Conservation (phyloP, 495 filamentous ascomycete genomes). For the Neurospora tetrasperma region DNA sequence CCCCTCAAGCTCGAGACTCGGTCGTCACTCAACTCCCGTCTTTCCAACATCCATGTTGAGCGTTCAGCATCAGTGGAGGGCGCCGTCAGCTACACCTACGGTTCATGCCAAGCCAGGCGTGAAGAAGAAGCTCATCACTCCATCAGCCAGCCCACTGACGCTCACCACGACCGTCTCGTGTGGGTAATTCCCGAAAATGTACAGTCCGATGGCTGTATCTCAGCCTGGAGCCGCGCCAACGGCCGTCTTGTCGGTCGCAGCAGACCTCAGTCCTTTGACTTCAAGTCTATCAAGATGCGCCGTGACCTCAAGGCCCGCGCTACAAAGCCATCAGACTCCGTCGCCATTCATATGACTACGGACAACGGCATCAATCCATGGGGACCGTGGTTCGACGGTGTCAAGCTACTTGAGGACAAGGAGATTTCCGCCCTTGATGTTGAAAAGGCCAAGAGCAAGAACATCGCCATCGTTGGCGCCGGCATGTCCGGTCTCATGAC, state of each 20-base stretch:
- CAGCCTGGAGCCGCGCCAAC: conserved; percentile 35
- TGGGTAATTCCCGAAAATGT: conserved; percentile 44
- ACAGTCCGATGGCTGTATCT: conserved; percentile 37
- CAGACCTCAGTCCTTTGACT: conserved; percentile 22
- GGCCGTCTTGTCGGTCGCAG: conserved; percentile 35
- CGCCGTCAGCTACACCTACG: conserved; percentile 32
- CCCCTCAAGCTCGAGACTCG: conserved; percentile 30
- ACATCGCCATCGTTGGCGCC: conserved; percentile 54
- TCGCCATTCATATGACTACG: conserved; percentile 34
- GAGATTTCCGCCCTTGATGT: conserved; percentile 43
- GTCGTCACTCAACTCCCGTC: conserved; percentile 28
- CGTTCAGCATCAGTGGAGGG: conserved; percentile 17
- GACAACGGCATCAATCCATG: conserved; percentile 44
- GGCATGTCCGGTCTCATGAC: conserved; percentile 60
- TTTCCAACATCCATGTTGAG: conserved; percentile 35
- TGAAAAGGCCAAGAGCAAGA: conserved; percentile 42
- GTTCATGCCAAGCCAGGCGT: conserved; percentile 19
- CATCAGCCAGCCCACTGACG: conserved; percentile 14
- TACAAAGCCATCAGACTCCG: background rate
- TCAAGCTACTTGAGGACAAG: conserved; percentile 48
- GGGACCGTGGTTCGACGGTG: conserved; percentile 63
- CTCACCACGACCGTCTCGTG: conserved; percentile 30
- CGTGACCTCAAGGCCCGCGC: conserved; percentile 1
- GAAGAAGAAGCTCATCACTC: conserved; percentile 23
- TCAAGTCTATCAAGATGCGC: background rate